A percentile compares a stretch with the other conserved stretches of the same genome.
Evolutionary conservation across 2,329 filamentous ascomycete genomes (phyloP).

Genomic region (Daldinia sp.): DNA sequence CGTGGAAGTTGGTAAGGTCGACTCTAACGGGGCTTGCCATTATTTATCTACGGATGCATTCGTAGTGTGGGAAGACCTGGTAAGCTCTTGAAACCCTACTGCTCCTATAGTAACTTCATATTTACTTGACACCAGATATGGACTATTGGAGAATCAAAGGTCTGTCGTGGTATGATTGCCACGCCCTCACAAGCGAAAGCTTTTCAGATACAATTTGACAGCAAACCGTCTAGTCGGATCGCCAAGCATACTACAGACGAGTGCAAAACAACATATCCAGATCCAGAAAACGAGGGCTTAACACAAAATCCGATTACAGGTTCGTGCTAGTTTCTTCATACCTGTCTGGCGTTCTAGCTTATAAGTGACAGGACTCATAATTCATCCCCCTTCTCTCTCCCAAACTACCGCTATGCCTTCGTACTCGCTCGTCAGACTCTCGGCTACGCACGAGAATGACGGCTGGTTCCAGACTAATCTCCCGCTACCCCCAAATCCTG

Average conservation of each 20-base stretch:
- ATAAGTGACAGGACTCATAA: constrained; percentile 58
- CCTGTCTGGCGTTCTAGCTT: constrained; percentile 16
- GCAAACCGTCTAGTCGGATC: constrained; percentile 34
- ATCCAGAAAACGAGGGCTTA: constrained; percentile 48
- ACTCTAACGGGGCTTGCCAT: constrained; percentile 63
- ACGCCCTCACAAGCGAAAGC: constrained; percentile 63
- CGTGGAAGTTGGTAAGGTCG: constrained; percentile 56
- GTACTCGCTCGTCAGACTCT: constrained; percentile 66
- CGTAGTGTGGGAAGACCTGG: constrained; percentile 66
- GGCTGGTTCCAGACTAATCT: constrained; percentile 68
- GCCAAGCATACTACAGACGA: constrained; percentile 56
- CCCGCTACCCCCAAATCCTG: constrained; percentile 43
- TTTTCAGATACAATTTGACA: constrained; percentile 62
- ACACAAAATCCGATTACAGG: constrained; percentile 62
- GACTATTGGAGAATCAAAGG: constrained; percentile 53
- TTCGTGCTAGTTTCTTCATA: constrained; percentile 43
- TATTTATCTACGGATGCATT: constrained; percentile 66
- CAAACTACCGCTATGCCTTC: constrained; percentile 54
- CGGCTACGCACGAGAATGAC: constrained; percentile 63
- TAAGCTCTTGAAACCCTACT: constrained; percentile 47
- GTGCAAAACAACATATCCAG: constrained; percentile 62
- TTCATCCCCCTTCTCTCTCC: constrained; percentile 56
- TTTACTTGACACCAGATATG: constrained; percentile 55
- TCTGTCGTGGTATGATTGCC: constrained; percentile 66
- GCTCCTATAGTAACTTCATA: constrained; percentile 14